Evolutionary conservation across 2,329 filamentous ascomycete species (phyloP), one percentile per base, ranked within the genome.

Genomic region (Scolecobasidium constrictum): DNA sequence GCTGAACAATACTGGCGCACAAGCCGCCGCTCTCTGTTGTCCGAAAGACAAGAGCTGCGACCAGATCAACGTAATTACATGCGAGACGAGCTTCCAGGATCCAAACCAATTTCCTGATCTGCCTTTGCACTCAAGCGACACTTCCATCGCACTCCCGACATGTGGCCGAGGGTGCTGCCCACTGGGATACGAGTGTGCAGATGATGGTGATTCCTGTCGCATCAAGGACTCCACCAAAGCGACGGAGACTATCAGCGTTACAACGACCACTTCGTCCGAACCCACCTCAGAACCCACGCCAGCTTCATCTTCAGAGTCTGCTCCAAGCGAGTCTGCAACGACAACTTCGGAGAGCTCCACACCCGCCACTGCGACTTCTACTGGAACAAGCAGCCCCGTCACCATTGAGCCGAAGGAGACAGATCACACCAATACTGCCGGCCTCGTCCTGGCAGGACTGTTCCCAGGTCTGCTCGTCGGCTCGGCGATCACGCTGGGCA

Each of bases 151-250:
- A 9, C 64, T 87, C 12, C 60, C 64, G 2, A 67, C 61, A 16
- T 87, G 83, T 51, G 78, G 72, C 12, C 56, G 52, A 15, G 59
- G 51, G 42, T 88, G 83, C 60, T 88, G 83, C 55, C 83, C 83
- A 0, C 79, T 80, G 58, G 83, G 83, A 3, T 87, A 81, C 61
- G 63, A 65, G 2, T 88, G 83, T 61, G 59, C 70, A 26, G 56
- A 55, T 41, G 62, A 34, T 39, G 23, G 17, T 2, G n/a, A n/a
- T n/a, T n/a, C n/a, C n/a, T 40, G 62, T 34, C 34, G 39, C 35
- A 42, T 49, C 35, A 17, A 46, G 16, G 34, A 46, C 9, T 37
- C 46, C 33, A 43, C 35, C 35, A 38, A 16, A 46, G 15, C 38
- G 40, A 7, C 38, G 19, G 22, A 19, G 5, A 22, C 26, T 41